Evolutionary conservation across 148 eudicot genomes (phyloP).

Genomic region (Rheum nobile): DNA sequence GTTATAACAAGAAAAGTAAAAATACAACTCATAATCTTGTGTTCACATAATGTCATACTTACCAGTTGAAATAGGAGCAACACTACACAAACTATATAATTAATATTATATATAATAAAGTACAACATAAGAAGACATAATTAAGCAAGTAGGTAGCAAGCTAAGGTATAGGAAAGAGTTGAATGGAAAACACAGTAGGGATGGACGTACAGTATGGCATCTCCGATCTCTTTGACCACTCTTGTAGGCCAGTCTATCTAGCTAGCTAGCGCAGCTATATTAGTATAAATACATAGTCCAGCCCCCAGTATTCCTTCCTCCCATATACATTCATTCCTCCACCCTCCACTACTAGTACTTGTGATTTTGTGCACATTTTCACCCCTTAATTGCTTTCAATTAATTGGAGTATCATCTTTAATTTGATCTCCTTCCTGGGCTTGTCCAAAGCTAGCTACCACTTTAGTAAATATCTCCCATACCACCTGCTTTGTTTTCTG

Average conservation of each 20-base stretch:
- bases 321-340: background rate
- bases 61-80: too few species aligned
- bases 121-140: background rate
- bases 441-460: background rate
- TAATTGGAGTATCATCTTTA: too few species aligned
- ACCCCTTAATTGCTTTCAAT: too few species aligned
- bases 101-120: background rate
- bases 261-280: background rate
- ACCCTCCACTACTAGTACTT: background rate
- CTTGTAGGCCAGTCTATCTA: too few species aligned
- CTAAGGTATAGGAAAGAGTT: background rate
- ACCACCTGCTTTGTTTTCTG: background rate
- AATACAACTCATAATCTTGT: too few species aligned
- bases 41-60: too few species aligned
- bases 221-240: background rate
- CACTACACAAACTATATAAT: too few species aligned
- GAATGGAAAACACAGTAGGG: background rate
- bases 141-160: background rate
- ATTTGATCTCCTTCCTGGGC: background rate
- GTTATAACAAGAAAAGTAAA: too few species aligned
- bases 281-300: background rate
- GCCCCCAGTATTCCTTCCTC: conserved; percentile 1
- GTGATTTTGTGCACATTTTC: conserved; percentile 7
- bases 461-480: background rate
- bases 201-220: background rate